phyloP scores from a whole-genome alignment of 768 basidiomycete genomes.

The Amanita thiersii region DNA sequence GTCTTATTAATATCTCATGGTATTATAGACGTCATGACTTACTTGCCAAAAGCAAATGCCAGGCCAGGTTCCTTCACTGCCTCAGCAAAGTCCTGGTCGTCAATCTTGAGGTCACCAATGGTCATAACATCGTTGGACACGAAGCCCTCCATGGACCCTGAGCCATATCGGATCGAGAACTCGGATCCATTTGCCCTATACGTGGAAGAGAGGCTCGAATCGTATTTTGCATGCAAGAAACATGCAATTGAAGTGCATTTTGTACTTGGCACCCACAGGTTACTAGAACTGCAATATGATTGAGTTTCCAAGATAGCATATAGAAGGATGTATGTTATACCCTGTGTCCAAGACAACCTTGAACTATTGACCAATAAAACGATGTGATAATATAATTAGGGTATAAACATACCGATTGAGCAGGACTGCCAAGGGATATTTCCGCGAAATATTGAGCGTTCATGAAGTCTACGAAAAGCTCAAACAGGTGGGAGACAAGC shows the following conservation, averaged over 20 bases:
- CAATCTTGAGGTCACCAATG: conserved; percentile 79
- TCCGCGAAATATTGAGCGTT: conserved; percentile 97
- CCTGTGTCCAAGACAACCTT: conserved; percentile 95
- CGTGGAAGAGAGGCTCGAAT: conserved; percentile 67
- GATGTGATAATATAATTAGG: background rate
- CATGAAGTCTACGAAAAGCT: conserved; percentile 68
- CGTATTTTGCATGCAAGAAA: conserved; percentile 92
- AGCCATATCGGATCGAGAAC: conserved; percentile 91
- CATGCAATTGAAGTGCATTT: conserved; percentile 85
- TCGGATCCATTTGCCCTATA: conserved; percentile 85
- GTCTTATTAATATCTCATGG: background rate
- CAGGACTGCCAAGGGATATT: conserved; percentile 75
- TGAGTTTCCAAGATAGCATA: conserved; percentile 7
- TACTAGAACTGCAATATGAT: conserved; percentile 54
- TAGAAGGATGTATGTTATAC: conserved; percentile 23
- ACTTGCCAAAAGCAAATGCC: conserved; percentile 95
- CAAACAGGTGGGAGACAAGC: conserved; percentile 8
- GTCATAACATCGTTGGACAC: conserved; percentile 75
- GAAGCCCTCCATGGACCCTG: conserved; percentile 94
- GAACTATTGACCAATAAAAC: conserved; percentile 39
- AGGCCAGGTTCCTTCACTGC: conserved; percentile 94
- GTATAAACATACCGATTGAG: conserved; percentile 55
- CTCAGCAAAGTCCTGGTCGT: conserved; percentile 84
- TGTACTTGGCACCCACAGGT: conserved; percentile 87
- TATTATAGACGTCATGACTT: conserved; percentile 19